A percentile compares a stretch with the other conserved stretches of the same genome.
Conservation (phyloP, 257 asterid species). For the Solanum sitiens region DNA sequence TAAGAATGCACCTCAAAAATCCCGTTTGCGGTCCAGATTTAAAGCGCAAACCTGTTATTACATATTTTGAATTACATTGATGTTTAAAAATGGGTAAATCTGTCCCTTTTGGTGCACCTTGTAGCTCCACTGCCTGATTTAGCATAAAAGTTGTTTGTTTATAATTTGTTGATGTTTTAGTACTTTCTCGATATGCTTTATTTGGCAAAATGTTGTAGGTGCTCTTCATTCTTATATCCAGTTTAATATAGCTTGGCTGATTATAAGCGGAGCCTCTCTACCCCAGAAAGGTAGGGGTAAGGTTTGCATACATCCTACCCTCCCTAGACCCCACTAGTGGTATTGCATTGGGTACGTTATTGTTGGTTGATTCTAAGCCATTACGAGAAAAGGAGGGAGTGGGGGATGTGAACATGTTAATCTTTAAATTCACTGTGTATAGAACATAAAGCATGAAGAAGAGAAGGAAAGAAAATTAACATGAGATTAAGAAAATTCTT, state of each 20-base stretch:
- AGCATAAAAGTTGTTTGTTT: background rate
- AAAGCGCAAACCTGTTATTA: background rate
- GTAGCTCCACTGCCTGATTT: background rate
- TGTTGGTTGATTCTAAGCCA: background rate
- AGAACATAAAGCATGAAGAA: background rate
- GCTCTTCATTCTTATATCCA: background rate
- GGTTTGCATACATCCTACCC: background rate
- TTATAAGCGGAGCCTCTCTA: background rate
- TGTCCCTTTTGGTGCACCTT: background rate
- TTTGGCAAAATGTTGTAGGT: background rate
- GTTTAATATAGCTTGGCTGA: background rate
- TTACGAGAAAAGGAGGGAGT: background rate
- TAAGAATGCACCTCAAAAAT: background rate
- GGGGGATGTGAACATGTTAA: background rate
- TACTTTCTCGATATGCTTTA: background rate
- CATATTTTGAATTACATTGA: background rate
- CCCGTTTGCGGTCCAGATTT: background rate
- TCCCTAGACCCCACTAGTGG: background rate
- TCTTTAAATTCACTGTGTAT: background rate
- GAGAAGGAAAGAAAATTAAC: background rate
- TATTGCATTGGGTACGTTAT: background rate
- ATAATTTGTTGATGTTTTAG: background rate
- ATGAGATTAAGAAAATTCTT: background rate
- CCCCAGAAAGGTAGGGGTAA: background rate
- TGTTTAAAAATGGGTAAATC: background rate